Evolutionary conservation across 164 flowering plant species (phyloP).

Genomic region (Dillenia suffruticosa): DNA sequence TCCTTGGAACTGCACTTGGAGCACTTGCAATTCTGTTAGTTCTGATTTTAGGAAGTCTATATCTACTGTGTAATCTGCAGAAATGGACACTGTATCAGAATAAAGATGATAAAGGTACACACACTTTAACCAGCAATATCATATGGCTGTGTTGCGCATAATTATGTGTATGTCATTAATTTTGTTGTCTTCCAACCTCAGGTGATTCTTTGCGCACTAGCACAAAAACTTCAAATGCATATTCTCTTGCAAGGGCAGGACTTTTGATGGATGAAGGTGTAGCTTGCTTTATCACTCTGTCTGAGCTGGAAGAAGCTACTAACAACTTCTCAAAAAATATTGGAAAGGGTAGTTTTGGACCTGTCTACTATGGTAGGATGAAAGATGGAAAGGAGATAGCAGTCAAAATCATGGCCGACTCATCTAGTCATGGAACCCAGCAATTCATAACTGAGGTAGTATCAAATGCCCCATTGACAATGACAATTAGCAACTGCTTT

Average conservation of each 20-base stretch:
- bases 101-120: slow-evolving; percentile 38
- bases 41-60: slow-evolving; percentile 41
- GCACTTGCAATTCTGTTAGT: slow-evolving; percentile 36
- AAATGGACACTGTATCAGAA: slow-evolving; percentile 29
- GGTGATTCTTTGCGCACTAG: slow-evolving; percentile 39
- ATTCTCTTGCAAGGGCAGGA: slow-evolving; percentile 42
- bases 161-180: neutral
- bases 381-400: slow-evolving; percentile 90
- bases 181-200: slow-evolving; percentile 11
- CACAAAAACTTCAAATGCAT: slow-evolving; percentile 37
- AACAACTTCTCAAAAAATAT: slow-evolving; percentile 55
- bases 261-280: slow-evolving; percentile 60
- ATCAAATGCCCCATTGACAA: too few relatives aligned
- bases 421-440: slow-evolving; percentile 62
- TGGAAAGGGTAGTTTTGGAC: slow-evolving; percentile 95
- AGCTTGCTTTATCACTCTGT: slow-evolving; percentile 48
- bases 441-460: slow-evolving; percentile 90
- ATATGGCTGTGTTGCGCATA: neutral
- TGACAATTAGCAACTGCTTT: too few relatives aligned
- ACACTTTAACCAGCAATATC: slow-evolving; percentile 1
- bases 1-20: slow-evolving; percentile 48
- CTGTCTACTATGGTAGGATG: slow-evolving; percentile 88
- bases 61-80: slow-evolving; percentile 25
- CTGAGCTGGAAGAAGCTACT: slow-evolving; percentile 79
- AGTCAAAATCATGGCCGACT: slow-evolving; percentile 78